phyloP scores from a whole-genome alignment of 805 yeast genomes.

The Saccharomycopsis babjevae region DNA sequence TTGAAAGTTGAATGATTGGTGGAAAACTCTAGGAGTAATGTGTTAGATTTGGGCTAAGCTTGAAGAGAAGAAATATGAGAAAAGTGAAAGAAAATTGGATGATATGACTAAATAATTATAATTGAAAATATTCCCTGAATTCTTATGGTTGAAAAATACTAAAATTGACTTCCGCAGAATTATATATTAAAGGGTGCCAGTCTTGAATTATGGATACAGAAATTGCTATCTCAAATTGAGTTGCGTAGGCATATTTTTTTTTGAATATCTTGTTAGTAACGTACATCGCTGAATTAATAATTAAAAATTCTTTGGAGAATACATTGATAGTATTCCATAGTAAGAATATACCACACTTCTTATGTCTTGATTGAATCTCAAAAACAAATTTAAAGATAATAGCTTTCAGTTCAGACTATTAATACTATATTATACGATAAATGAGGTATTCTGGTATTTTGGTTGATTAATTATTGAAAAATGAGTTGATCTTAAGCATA shows the following conservation, averaged over 20 bases:
- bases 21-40: background rate
- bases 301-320: too few relatives aligned
- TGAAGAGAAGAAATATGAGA: background rate
- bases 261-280: too few relatives aligned
- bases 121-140: background rate
- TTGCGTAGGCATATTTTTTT: too few relatives aligned
- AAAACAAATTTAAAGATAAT: too few relatives aligned
- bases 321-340: too few relatives aligned
- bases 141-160: background rate
- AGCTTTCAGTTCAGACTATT: too few relatives aligned
- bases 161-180: background rate
- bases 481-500: background rate
- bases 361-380: too few relatives aligned
- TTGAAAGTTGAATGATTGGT: background rate
- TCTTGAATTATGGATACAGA: too few relatives aligned
- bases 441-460: background rate
- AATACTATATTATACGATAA: background rate
- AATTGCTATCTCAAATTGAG: too few relatives aligned
- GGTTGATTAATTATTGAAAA: background rate
- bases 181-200: too few relatives aligned
- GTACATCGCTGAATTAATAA: too few relatives aligned
- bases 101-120: background rate
- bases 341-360: too few relatives aligned
- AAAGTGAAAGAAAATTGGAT: background rate
- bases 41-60: background rate